Conservation (phyloP, 2,329 filamentous ascomycete species). For the Penicillium sclerotigenum region DNA sequence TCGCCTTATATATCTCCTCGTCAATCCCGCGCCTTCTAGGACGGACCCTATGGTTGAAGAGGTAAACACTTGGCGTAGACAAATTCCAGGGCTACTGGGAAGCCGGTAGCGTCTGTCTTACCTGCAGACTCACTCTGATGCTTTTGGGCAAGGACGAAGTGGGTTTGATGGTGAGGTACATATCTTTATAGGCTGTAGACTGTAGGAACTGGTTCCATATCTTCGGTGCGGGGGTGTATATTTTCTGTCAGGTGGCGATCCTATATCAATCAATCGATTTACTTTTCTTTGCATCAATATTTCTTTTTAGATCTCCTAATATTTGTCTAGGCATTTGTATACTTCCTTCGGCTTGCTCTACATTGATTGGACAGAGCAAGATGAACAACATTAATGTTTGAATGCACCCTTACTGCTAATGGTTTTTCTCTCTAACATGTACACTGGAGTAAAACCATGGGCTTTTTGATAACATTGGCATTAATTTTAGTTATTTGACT, state of each 20-base stretch:
- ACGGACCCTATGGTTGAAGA: slow-evolving; percentile 61
- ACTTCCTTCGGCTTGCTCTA: background rate
- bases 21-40: slow-evolving; percentile 34
- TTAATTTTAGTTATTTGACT: background rate
- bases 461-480: background rate
- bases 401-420: no score
- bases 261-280: background rate
- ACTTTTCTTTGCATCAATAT: background rate
- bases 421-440: background rate
- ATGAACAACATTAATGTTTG: background rate
- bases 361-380: background rate
- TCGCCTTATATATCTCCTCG: slow-evolving; percentile 82
- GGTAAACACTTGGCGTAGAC: slow-evolving; percentile 91
- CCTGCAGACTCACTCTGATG: slow-evolving; percentile 13
- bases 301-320: background rate
- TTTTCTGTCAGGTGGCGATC: no score
- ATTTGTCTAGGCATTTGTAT: no score
- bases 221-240: background rate
- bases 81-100: slow-evolving; percentile 42
- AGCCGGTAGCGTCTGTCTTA: slow-evolving; percentile 8
- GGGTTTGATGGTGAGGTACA: slow-evolving; percentile 13
- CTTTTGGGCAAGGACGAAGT: slow-evolving; percentile 10
- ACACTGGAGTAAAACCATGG: no score
- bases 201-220: background rate
- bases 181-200: background rate